These are phyloP conservation scores for Auxenochlorella protothecoides DNA, from an alignment of 139 green algal genomes.

Conservation along the genomic window DNA sequence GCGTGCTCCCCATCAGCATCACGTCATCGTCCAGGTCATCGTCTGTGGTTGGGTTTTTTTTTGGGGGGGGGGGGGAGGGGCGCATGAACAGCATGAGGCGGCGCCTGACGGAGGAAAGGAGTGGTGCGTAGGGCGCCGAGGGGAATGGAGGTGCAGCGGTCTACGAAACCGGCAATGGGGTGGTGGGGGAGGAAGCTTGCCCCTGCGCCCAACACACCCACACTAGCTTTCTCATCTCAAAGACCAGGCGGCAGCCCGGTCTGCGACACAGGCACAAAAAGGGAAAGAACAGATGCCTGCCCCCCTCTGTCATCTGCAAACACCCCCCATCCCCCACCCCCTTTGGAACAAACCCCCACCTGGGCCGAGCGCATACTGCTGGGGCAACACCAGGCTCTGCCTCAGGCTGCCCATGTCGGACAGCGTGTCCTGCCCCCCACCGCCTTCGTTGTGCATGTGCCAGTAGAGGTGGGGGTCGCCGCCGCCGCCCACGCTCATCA, in stretches of 20 bases:
- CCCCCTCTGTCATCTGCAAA: neutral
- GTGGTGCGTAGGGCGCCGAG: neutral
- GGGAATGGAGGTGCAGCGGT: neutral
- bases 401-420: constrained; percentile 49
- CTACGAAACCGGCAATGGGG: no score
- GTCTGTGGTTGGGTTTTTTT: no score
- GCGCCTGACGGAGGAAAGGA: neutral
- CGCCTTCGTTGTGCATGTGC: constrained; percentile 50
- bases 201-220: no score
- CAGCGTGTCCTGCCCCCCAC: constrained; percentile 6
- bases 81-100: no score
- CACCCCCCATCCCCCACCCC: neutral
- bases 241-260: no score
- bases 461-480: constrained; percentile 43
- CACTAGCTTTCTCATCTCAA: no score
- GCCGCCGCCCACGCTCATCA: constrained; percentile 15
- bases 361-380: constrained; percentile 20
- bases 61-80: no score
- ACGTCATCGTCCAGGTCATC: no score
- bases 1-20: no score
- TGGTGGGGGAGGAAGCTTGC: no score
- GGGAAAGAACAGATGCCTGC: no score
- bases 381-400: constrained; percentile 44
- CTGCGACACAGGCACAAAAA: no score
- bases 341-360: constrained; percentile 3